phyloP scores from a whole-genome alignment of 2,329 filamentous ascomycete genomes.

The Fusarium cicatricum region DNA sequence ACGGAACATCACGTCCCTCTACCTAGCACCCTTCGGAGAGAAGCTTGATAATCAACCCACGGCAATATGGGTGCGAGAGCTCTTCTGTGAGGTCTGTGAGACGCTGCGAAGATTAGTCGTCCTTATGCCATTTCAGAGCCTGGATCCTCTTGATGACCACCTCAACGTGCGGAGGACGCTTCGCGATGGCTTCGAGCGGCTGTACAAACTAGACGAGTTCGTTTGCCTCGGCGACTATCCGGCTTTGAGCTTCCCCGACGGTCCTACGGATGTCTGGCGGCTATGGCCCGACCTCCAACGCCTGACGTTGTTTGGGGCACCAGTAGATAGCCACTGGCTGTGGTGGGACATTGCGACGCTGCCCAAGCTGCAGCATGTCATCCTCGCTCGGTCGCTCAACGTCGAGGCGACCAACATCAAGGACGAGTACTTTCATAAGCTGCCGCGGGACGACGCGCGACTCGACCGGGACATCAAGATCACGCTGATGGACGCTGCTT shows the following conservation, averaged over 20 bases:
- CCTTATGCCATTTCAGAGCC: constrained; percentile 56
- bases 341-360: constrained; percentile 51
- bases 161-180: constrained; percentile 51
- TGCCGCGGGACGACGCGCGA: constrained; percentile 40
- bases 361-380: constrained; percentile 50
- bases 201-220: constrained; percentile 57
- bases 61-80: constrained; percentile 51
- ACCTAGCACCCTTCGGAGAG: constrained; percentile 50
- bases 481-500: constrained; percentile 44
- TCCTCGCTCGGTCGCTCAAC: constrained; percentile 51
- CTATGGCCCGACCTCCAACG: constrained; percentile 53
- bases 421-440: constrained; percentile 50
- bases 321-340: constrained; percentile 48
- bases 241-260: constrained; percentile 47
- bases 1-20: constrained; percentile 51
- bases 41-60: constrained; percentile 51
- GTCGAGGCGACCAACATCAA: constrained; percentile 50
- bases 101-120: constrained; percentile 56
- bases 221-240: constrained; percentile 57
- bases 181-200: constrained; percentile 54
- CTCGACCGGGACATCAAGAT: constrained; percentile 43
- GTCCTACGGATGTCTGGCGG: constrained; percentile 52
- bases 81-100: constrained; percentile 52
- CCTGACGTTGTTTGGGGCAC: constrained; percentile 54
- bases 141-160: constrained; percentile 54